Evolutionary conservation across 2,329 filamentous ascomycete species (phyloP).

Genomic region (Fusarium lateritium): DNA sequence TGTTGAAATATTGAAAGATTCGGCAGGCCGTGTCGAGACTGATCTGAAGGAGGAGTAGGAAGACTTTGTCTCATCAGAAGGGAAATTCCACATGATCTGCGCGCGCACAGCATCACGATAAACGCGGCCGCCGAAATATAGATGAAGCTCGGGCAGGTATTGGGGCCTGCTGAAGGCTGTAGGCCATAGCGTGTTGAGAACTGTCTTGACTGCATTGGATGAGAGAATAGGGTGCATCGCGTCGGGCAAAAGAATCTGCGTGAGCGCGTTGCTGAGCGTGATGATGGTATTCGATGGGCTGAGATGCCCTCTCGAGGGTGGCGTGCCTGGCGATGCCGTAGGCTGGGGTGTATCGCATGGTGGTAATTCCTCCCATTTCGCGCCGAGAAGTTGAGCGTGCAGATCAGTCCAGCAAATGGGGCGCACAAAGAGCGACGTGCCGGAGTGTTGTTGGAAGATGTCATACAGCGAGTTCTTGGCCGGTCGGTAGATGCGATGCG

Average conservation of each 20-base stretch:
- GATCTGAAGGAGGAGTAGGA: slow-evolving; percentile 55
- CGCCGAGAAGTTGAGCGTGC: slow-evolving; percentile 64
- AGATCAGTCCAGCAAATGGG: slow-evolving; percentile 71
- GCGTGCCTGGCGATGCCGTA: slow-evolving; percentile 49
- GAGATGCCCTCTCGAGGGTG: slow-evolving; percentile 55
- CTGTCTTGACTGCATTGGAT: slow-evolving; percentile 59
- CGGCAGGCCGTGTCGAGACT: slow-evolving; percentile 55
- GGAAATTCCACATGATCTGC: slow-evolving; percentile 65
- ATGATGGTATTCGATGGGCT: slow-evolving; percentile 60
- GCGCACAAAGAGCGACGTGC: slow-evolving; percentile 64
- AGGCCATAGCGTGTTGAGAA: slow-evolving; percentile 64
- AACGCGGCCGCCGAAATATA: slow-evolving; percentile 64
- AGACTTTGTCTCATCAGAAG: slow-evolving; percentile 43
- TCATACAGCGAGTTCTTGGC: slow-evolving; percentile 67
- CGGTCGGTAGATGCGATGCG: slow-evolving; percentile 56
- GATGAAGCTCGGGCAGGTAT: slow-evolving; percentile 59
- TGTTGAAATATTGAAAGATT: slow-evolving; percentile 49
- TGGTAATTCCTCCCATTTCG: slow-evolving; percentile 61
- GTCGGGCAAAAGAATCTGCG: slow-evolving; percentile 58
- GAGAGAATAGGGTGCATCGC: slow-evolving; percentile 54
- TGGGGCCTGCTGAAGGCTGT: slow-evolving; percentile 51
- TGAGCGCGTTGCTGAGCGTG: slow-evolving; percentile 60
- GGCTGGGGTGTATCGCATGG: slow-evolving; percentile 61
- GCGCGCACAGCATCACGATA: slow-evolving; percentile 63
- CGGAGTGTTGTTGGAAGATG: slow-evolving; percentile 64